Percentiles rank a stretch among this genome's conserved stretches.
Conservation (phyloP, 345 rosid genomes). For the Gossypium thurberi region DNA sequence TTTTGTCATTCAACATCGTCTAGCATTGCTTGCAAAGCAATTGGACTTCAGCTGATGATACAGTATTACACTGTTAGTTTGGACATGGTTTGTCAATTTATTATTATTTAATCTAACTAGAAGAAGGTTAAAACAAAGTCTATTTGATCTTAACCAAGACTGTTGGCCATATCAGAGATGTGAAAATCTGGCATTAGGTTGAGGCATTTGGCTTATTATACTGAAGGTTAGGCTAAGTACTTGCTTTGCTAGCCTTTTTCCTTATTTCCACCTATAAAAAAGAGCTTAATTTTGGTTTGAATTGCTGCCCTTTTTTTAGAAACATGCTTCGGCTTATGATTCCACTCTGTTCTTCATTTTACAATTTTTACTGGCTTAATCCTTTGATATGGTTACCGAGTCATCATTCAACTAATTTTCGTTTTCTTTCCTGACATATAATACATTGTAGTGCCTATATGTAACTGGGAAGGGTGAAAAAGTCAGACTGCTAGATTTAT, state of each 20-base stretch:
- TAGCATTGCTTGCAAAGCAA: neutral
- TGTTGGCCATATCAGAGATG: neutral
- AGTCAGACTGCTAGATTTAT: conserved; percentile 62
- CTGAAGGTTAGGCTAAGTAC: neutral
- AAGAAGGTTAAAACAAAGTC: neutral
- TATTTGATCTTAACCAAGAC: neutral
- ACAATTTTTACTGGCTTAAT: neutral
- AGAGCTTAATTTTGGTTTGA: neutral
- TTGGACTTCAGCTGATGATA: neutral
- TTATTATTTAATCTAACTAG: neutral
- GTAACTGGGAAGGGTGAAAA: conserved; percentile 61
- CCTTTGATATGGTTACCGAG: conserved; percentile 2
- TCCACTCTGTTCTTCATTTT: neutral
- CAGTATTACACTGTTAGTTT: neutral
- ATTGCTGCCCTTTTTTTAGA: conserved; percentile 14
- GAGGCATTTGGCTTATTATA: neutral
- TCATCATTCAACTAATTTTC: conserved; percentile 13
- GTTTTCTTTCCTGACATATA: conserved; percentile 9
- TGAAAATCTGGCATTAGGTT: neutral
- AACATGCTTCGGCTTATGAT: neutral
- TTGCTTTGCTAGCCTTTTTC: neutral
- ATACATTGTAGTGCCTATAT: conserved; percentile 56
- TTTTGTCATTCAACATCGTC: neutral
- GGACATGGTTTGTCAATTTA: neutral
- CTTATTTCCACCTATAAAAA: neutral